Evolutionary conservation across 192 early-diverging fungal genomes (phyloP).

Genomic region (Dissophora globulifera): DNA sequence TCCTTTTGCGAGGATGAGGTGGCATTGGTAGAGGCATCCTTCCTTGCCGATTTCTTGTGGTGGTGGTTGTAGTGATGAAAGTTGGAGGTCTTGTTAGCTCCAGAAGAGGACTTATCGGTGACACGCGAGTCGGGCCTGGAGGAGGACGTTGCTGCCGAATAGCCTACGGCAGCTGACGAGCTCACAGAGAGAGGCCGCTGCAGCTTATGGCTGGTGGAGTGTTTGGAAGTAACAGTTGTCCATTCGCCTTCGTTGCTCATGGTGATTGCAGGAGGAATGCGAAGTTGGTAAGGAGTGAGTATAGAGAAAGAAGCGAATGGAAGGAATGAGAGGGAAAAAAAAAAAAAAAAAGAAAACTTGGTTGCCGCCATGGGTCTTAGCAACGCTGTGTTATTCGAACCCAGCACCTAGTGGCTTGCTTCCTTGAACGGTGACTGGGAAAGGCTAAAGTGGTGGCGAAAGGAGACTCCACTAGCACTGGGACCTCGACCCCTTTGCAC

Average conservation of each 20-base stretch:
- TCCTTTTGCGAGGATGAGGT: background rate
- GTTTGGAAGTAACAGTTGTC: constrained; percentile 51
- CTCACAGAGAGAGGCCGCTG: constrained; percentile 24
- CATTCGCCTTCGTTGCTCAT: constrained; percentile 56
- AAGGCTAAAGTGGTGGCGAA: too few species aligned
- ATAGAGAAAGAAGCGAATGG: constrained; percentile 12
- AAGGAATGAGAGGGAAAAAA: background rate
- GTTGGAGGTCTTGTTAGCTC: constrained; percentile 1
- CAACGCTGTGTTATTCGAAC: too few species aligned
- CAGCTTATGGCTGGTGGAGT: constrained; percentile 40
- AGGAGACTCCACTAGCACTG: background rate
- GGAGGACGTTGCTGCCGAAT: constrained; percentile 5
- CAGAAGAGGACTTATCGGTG: constrained; percentile 4
- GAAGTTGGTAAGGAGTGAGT: background rate
- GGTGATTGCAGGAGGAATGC: constrained; percentile 1
- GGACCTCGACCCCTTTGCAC: too few species aligned
- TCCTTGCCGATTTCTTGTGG: constrained; percentile 22
- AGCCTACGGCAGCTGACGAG: constrained; percentile 8
- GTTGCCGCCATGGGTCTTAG: too few species aligned
- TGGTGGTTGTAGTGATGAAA: constrained; percentile 15
- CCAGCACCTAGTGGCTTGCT: too few species aligned
- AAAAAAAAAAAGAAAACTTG: too few species aligned
- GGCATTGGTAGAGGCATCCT: constrained; percentile 12
- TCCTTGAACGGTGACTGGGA: too few species aligned
- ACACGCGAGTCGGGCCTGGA: constrained; percentile 17